Base-by-base conservation (phyloP, 2,329 filamentous ascomycete species). In the Zymoseptoria tritici region DNA sequence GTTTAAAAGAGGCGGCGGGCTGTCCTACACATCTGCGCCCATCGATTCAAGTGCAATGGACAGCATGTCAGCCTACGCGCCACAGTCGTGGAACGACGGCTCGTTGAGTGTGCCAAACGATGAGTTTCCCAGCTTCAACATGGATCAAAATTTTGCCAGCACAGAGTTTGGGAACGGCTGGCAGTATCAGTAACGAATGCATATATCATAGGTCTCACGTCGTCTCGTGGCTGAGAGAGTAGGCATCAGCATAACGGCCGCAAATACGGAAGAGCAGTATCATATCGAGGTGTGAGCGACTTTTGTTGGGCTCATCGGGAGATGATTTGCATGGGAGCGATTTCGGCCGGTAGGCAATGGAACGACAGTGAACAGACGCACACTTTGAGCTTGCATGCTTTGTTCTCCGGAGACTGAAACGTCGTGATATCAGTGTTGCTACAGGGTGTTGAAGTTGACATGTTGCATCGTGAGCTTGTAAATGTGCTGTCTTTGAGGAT, bases 1-100 rank as follows among this genome's bases (percentile, higher is more conserved):
- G 19, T 22, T 49, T 11, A 64, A 61, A 56, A 52, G 52, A 57
- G n/a, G 59, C 24, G 60, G 50, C 19, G 60, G 54, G 20, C 19
- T 60, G 9, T 21, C 57, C 46, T 24, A 62, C 2, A 58, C 59
- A 13, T 57, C 64, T 9, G 51, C 57, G 3, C 36, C 13, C 20
- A 52, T 54, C 42, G 55, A 55, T 16, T n/a, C 58, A 2, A 55
- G 51, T 7, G 61, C 61, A n/a, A 65, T 63, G 54, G 61, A 65
- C 24, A 66, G 65, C 7, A 52, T 64, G 9, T 64, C 60, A 56
- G 65, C 59, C 49, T 70, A 72, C 61, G 65, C 66, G 3, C 60
- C 67, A 9, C 70, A 71, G 57, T 64, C 67, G 21, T 73, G 71
- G 72, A 67, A 65, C 20, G 71, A 73, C 57, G 69, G 70, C 36